Evolutionary conservation across 306 rosid species (phyloP).

Genomic region (Cicer pinnatifidum): DNA sequence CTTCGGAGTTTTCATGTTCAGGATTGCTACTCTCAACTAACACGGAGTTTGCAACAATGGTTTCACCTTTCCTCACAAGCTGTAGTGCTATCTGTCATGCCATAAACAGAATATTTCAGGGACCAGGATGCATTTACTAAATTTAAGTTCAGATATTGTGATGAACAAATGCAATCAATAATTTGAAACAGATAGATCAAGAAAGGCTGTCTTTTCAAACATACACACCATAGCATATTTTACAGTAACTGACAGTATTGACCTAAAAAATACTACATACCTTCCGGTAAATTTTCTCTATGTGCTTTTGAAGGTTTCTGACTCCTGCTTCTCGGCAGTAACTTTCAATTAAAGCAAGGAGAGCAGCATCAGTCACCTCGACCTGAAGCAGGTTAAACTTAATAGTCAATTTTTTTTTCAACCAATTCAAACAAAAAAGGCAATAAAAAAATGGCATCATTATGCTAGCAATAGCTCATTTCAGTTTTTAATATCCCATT

Average conservation of each 20-base stretch:
- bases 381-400: slow-evolving; percentile 60
- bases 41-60: slow-evolving; percentile 46
- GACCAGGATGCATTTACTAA: slow-evolving; percentile 18
- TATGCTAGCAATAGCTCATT: slow-evolving; percentile 15
- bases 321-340: slow-evolving; percentile 95
- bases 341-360: slow-evolving; percentile 83
- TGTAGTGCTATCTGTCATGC: slow-evolving; percentile 84
- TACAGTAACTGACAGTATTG: slow-evolving; percentile 9
- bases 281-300: slow-evolving; percentile 94
- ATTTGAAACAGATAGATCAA: slow-evolving; percentile 4
- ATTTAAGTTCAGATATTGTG: slow-evolving; percentile 35
- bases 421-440: slow-evolving; percentile 8
- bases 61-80: slow-evolving; percentile 76
- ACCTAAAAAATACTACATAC: slow-evolving; percentile 51
- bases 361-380: slow-evolving; percentile 84
- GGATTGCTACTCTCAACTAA: slow-evolving; percentile 45
- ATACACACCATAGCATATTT: neutral
- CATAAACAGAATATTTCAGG: slow-evolving; percentile 45
- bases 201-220: slow-evolving; percentile 23
- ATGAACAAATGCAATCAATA: slow-evolving; percentile 22
- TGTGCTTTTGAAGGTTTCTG: slow-evolving; percentile 93
- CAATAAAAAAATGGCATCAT: slow-evolving; percentile 25
- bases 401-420: slow-evolving; percentile 22
- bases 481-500: slow-evolving; percentile 19
- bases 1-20: slow-evolving; percentile 51